Evolutionary conservation across 2,329 filamentous ascomycete genomes (phyloP), one percentile per base, ranked within the genome.

Genomic region (Diaporthe capsici): DNA sequence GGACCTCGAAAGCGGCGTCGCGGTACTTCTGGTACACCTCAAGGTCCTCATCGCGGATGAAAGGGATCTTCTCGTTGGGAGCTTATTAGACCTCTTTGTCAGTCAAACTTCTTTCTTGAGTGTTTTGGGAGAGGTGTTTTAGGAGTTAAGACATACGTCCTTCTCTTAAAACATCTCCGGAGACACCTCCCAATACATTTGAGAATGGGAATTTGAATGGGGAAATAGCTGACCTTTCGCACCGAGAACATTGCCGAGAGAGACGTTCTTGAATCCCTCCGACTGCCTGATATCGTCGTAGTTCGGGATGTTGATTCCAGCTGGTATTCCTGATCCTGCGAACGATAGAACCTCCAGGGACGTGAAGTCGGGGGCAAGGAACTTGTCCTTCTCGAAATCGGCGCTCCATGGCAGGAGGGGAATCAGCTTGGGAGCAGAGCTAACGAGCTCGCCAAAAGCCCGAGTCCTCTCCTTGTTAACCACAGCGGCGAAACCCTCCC

Each of bases 371-470:
- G 97, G 97, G 71, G 95, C 96, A 49, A 98, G 86, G 84, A 99
- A 99, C 81, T 94, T 95, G 87, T 98, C 96, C 85, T 98, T 98
- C 83, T 99, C 97, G 79, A 98, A 99, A 0, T 95, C 94, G 63
- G 91, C 90, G 49, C 88, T 87, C 97, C 97, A 99, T 0, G 97
- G 97, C 20, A 99, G 87, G 77, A 97, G 92, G 9, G 95, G 95
- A 71, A 99, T 98, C 82, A 98, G 92, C 61, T 88, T 87, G 15
- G 95, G 94, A 0, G 97, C 96, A 37, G 92, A 92, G 28, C 92
- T 89, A 6, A 98, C 97, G 1, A 98, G 90, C 79, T 94, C 93
- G 10, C 93, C 94, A 82, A 98, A 98, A 1, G 96, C 95, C 75
- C 90, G 91, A 1, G 96, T 99, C 28, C 96, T 92, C 83, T 98